Evolutionary conservation across 768 basidiomycete species (phyloP).

Genomic region (Suillus sp.): DNA sequence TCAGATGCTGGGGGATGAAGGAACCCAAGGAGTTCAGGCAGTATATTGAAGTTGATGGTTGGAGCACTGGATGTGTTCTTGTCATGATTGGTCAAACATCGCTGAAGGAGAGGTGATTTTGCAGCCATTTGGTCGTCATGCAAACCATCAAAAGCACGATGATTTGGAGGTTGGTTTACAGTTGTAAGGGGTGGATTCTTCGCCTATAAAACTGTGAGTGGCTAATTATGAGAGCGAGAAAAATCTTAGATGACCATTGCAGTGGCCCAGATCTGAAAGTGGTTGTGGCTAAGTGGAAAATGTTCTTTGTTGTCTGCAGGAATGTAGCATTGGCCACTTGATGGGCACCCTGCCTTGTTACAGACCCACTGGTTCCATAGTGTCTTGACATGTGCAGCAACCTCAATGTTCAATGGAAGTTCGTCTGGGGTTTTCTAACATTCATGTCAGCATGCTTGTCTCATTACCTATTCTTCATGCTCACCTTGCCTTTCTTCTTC

Average conservation of each 20-base stretch:
- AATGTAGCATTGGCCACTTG: constrained; percentile 8
- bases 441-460: background rate
- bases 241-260: constrained; percentile 11
- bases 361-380: constrained; percentile 4
- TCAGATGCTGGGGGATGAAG: background rate
- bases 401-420: constrained; percentile 1
- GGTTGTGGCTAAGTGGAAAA: constrained; percentile 10
- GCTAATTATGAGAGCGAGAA: too few relatives aligned
- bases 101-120: background rate
- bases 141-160: too few relatives aligned
- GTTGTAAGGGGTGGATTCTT: too few relatives aligned
- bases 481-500: too few relatives aligned
- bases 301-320: background rate
- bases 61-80: background rate
- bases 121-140: too few relatives aligned
- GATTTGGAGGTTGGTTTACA: too few relatives aligned
- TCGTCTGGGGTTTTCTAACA: too few relatives aligned
- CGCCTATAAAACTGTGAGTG: too few relatives aligned
- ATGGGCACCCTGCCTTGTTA: constrained; percentile 8
- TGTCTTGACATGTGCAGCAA: constrained; percentile 7
- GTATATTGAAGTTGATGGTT: constrained; percentile 4
- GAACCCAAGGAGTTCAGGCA: constrained; percentile 6
- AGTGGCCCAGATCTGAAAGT: constrained; percentile 11
- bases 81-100: background rate
- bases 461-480: background rate